Percentiles rank a stretch among this genome's conserved stretches.
phyloP scores from a whole-genome alignment of 768 basidiomycete species.

The Lactarius akahatsu region DNA sequence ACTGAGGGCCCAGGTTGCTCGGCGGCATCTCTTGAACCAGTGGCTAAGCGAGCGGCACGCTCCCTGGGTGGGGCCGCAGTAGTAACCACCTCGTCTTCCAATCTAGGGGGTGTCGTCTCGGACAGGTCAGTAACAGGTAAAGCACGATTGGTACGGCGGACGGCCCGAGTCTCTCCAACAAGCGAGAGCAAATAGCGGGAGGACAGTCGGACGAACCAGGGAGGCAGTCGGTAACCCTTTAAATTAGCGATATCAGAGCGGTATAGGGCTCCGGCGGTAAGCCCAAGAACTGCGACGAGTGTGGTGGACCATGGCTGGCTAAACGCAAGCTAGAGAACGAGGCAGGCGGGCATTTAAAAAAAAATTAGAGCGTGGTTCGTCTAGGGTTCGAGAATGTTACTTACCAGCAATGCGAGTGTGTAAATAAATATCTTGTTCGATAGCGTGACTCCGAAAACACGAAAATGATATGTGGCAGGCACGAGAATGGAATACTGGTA shows the following conservation, averaged over 20 bases:
- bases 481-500: slow-evolving; percentile 83
- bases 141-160: slow-evolving; percentile 47
- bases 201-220: slow-evolving; percentile 53
- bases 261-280: slow-evolving; percentile 74
- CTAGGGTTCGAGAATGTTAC: slow-evolving; percentile 23
- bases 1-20: slow-evolving; percentile 43
- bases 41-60: slow-evolving; percentile 24
- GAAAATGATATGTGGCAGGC: slow-evolving; percentile 72
- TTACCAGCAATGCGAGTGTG: slow-evolving; percentile 68
- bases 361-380: background rate
- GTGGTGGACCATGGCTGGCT: slow-evolving; percentile 66
- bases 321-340: slow-evolving; percentile 56
- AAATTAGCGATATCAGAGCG: slow-evolving; percentile 79
- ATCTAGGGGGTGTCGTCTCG: slow-evolving; percentile 27
- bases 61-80: slow-evolving; percentile 46
- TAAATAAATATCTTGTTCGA: slow-evolving; percentile 78
- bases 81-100: slow-evolving; percentile 61
- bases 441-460: slow-evolving; percentile 69
- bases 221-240: slow-evolving; percentile 77
- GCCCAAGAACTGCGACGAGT: slow-evolving; percentile 59
- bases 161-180: slow-evolving; percentile 64
- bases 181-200: slow-evolving; percentile 62
- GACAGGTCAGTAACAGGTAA: slow-evolving; percentile 15
- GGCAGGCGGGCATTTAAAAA: background rate
- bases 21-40: slow-evolving; percentile 6